phyloP scores from a whole-genome alignment of 257 asterid genomes.

The Leonotis leonurus region DNA sequence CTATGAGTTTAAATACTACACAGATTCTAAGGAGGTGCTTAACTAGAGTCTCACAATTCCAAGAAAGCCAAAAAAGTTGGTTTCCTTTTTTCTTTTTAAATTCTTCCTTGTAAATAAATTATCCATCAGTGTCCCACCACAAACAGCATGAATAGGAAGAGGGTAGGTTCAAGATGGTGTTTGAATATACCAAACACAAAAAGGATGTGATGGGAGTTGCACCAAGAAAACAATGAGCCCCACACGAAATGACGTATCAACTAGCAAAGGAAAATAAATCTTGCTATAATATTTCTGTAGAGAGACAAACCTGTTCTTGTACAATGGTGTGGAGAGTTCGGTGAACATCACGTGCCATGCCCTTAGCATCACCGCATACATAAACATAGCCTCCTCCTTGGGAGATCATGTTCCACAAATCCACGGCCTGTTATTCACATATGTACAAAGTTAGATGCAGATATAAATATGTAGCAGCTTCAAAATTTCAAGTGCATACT shows the following conservation, averaged over 20 bases:
- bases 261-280: not conserved
- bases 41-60: not conserved
- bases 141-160: no score
- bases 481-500: no score
- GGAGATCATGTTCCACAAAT: slow-evolving; percentile 78
- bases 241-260: not conserved
- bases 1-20: not conserved
- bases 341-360: slow-evolving; percentile 99
- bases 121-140: no score
- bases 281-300: not conserved
- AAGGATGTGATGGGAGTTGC: slow-evolving; percentile 17
- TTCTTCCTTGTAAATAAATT: not conserved
- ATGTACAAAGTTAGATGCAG: not conserved
- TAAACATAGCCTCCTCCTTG: slow-evolving; percentile 86
- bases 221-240: slow-evolving; percentile 8
- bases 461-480: no score
- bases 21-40: not conserved
- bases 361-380: slow-evolving; percentile 98
- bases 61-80: not conserved
- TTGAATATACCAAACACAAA: slow-evolving; percentile 12
- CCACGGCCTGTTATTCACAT: slow-evolving; percentile 48
- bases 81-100: not conserved
- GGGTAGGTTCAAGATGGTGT: slow-evolving; percentile 1
- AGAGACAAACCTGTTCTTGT: slow-evolving; percentile 72
- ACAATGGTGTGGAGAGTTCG: slow-evolving; percentile 83